These are phyloP conservation scores for Diversispora eburnea DNA, from an alignment of 192 early-diverging fungal genomes.

Conservation along the genomic window DNA sequence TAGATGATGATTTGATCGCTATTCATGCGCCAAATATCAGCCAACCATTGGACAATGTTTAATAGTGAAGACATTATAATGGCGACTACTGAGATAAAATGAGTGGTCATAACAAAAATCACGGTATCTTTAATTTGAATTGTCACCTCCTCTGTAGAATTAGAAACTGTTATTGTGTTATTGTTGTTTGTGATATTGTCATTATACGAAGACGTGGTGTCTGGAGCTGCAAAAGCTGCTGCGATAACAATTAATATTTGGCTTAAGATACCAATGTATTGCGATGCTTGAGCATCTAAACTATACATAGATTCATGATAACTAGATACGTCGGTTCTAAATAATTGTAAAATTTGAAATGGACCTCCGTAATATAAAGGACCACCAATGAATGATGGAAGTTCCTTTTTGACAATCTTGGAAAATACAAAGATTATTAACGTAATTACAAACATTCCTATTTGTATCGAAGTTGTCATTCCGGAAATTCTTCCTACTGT, in stretches of 20 bases:
- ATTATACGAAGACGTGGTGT: background rate
- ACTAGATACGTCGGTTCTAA: background rate
- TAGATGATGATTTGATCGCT: background rate
- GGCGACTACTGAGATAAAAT: background rate
- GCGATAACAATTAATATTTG: conserved; percentile 1
- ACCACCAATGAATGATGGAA: background rate
- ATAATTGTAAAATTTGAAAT: background rate
- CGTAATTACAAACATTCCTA: background rate
- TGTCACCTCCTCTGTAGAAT: background rate
- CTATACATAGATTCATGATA: background rate
- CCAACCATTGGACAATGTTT: conserved; percentile 20
- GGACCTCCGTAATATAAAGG: conserved; percentile 12
- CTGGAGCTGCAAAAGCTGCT: background rate
- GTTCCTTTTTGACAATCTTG: background rate
- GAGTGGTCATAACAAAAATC: conserved; percentile 1
- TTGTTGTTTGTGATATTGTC: background rate
- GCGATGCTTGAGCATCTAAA: conserved; percentile 9
- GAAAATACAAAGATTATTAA: background rate
- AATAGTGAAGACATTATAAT: conserved; percentile 13
- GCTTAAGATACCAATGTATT: background rate
- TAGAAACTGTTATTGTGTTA: background rate
- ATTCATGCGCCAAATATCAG: conserved; percentile 7
- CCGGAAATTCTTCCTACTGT: conserved; percentile 9
- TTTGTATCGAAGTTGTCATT: conserved; percentile 5
- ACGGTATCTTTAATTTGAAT: background rate